Base-by-base conservation (phyloP, 768 basidiomycete species). In the Nevesoporus exiguus region DNA sequence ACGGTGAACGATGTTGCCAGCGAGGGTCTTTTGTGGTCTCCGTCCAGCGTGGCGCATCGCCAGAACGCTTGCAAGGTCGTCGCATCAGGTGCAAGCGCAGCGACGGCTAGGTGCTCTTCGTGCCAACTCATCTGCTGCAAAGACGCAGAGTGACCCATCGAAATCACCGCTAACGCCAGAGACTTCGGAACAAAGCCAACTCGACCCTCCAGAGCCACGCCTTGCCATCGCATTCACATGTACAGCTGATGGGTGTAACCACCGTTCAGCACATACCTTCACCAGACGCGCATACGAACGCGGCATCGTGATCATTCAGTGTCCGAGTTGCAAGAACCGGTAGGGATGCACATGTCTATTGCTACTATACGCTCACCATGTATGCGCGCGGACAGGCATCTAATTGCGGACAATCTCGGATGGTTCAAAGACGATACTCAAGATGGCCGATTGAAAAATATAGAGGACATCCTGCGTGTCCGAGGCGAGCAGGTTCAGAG, bases 291-390 rank as follows among this genome's bases (percentile, higher is more conserved):
- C 91, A 19, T 99, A 99, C 71, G 81, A 88, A 66, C 81, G 78
- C 42, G 96, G 96, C 0, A 85, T 98, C 48, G 95, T 98, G 3
- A 76, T 99, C 25, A 82, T 97, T 1, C 82, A 94, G 66, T 99
- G 96, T 73, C 94, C 95, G 2, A 81, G 80, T 14, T 99, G 96
- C 68, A 84, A 88, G 62, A 92, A 90, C 63, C 76, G 95, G 90
- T 93, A 66, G 49, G 84, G 21, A 21, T 15, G 71, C 29, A 33
- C 34, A 24, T 24, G 17, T 24, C 19, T 29, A 22, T 41, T 19
- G 15, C 33, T 21, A 8, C 14, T n/a, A 5, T 4, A 25, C 8
- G 21, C 54, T 56, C 31, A 51, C 27, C 7, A 6, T 40, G 10
- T 10, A 7, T 6, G 2, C 14, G 22, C 24, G 13, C 15, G 22